These are phyloP conservation scores for Cryoendolithus antarcticus DNA, from an alignment of 2,329 filamentous ascomycete genomes.

Conservation along the genomic window DNA sequence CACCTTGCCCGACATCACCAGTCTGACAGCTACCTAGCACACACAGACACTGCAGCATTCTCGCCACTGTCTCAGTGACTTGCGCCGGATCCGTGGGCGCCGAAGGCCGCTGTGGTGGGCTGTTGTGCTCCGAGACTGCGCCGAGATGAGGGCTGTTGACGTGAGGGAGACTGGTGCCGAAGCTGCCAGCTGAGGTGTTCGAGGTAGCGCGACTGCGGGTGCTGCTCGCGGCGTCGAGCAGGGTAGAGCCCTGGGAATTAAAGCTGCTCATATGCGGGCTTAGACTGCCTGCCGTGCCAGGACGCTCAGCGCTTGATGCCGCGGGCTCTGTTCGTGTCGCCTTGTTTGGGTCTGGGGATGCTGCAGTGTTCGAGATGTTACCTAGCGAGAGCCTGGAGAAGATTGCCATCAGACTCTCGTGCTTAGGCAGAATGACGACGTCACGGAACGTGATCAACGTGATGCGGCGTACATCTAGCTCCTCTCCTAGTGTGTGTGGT, in stretches of 20 bases:
- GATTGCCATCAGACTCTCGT: slow-evolving; percentile 76
- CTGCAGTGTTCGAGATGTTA: slow-evolving; percentile 42
- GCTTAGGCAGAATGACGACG: slow-evolving; percentile 73
- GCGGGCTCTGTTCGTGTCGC: slow-evolving; percentile 19
- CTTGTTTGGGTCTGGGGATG: slow-evolving; percentile 18
- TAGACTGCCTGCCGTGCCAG: slow-evolving; percentile 60
- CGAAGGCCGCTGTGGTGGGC: slow-evolving; percentile 10
- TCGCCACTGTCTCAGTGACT: slow-evolving; percentile 84
- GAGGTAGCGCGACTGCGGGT: slow-evolving; percentile 66
- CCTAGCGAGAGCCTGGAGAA: slow-evolving; percentile 85
- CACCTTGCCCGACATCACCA: slow-evolving; percentile 60
- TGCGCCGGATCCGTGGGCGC: slow-evolving; percentile 41
- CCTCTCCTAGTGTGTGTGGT: slow-evolving; percentile 38
- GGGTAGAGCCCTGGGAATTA: slow-evolving; percentile 65
- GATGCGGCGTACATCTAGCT: slow-evolving; percentile 77
- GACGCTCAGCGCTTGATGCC: slow-evolving; percentile 20
- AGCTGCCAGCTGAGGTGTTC: slow-evolving; percentile 54
- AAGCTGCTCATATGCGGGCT: slow-evolving; percentile 67
- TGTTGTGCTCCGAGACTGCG: slow-evolving; percentile 11
- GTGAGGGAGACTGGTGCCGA: slow-evolving; percentile 28
- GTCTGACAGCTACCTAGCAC: slow-evolving; percentile 69
- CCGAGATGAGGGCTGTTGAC: slow-evolving; percentile 15
- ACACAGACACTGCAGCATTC: slow-evolving; percentile 93
- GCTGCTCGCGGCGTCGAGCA: slow-evolving; percentile 52
- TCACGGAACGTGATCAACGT: slow-evolving; percentile 83